Conservation (phyloP, 83 land plant genomes). For the Thuja plicata region DNA sequence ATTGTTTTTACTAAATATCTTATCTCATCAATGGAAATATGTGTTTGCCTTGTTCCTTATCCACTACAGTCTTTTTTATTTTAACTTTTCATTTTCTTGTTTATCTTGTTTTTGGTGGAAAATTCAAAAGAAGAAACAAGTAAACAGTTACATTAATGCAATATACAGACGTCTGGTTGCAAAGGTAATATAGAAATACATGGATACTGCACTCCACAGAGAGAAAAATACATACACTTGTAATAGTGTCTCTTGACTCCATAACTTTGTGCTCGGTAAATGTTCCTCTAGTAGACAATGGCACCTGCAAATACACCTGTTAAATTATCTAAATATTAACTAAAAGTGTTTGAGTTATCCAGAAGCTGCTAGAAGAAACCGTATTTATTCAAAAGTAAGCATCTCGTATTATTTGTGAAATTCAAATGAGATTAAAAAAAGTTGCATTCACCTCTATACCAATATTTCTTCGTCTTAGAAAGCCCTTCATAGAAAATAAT, state of each 20-base stretch:
- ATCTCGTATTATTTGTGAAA: not conserved
- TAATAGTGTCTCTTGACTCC: not conserved
- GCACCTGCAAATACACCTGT: not conserved
- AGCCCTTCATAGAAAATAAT: not conserved
- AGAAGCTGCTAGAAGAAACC: not conserved
- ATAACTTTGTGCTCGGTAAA: not conserved
- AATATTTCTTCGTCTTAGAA: not conserved
- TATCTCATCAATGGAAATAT: not conserved
- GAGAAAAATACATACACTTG: not conserved
- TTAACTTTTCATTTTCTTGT: not conserved
- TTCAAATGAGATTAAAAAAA: not conserved
- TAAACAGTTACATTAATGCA: not conserved
- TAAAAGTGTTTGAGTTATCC: not conserved
- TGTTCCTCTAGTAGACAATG: not conserved
- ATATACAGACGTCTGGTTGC: not conserved
- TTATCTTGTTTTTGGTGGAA: not conserved
- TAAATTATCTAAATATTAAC: not conserved
- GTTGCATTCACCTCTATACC: conserved; percentile 1
- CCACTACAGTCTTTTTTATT: not conserved
- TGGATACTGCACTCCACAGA: not conserved
- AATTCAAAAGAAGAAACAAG: not conserved
- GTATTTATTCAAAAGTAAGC: not conserved
- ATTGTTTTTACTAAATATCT: not conserved
- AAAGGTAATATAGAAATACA: not conserved
- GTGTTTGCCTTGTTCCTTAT: not conserved